Evolutionary conservation across 371 early-diverging fungal genomes (phyloP).

Genomic region (Phascolomyces articulosus): DNA sequence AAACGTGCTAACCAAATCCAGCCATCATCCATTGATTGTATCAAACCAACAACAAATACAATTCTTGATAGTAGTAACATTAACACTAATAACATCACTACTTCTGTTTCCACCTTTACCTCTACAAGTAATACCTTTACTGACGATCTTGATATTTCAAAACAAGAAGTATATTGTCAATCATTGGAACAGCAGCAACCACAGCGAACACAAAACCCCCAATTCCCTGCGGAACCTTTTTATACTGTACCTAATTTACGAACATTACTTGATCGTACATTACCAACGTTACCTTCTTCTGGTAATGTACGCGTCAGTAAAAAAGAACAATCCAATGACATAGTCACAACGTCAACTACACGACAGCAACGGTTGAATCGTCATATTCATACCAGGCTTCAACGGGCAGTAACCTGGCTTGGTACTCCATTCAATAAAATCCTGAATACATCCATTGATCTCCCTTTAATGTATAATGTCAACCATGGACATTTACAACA

Average conservation of each 20-base stretch:
- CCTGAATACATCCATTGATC: not conserved
- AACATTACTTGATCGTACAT: not conserved
- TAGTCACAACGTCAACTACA: not conserved
- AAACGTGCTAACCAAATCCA: not conserved
- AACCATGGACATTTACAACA: slow-evolving; percentile 5
- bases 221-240: not conserved
- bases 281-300: not conserved
- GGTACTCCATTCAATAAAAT: slow-evolving; percentile 11
- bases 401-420: slow-evolving; percentile 13
- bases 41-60: not conserved
- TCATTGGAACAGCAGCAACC: no score
- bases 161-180: not conserved
- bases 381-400: not conserved
- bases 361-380: not conserved
- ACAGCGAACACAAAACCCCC: not conserved
- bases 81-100: not conserved
- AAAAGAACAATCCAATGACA: not conserved
- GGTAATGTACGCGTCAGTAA: not conserved
- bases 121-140: no score
- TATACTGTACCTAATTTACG: slow-evolving; percentile 1
- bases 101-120: not conserved
- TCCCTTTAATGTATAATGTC: slow-evolving; percentile 3
- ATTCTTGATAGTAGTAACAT: no score
- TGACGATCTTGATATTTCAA: not conserved
- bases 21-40: not conserved